phyloP scores from a whole-genome alignment of 2,329 filamentous ascomycete species.

The Lasiodiplodia theobromae region DNA sequence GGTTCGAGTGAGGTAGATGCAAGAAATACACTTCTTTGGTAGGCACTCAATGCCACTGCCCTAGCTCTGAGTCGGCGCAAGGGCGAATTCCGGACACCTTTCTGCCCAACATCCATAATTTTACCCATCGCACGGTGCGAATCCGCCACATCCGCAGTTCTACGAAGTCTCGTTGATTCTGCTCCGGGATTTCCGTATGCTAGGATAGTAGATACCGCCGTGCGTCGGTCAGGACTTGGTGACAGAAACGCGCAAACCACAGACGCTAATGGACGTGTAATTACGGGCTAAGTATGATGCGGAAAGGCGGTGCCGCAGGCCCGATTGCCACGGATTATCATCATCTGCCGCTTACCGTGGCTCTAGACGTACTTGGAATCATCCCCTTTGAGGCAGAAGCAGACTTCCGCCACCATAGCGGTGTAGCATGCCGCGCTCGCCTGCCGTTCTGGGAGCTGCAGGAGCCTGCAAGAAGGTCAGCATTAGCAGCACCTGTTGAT shows the following conservation, averaged over 20 bases:
- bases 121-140: too few relatives aligned
- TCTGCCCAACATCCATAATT: too few relatives aligned
- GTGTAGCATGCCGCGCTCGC: neutral
- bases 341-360: neutral
- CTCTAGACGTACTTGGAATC: neutral
- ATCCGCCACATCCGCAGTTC: too few relatives aligned
- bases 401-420: neutral
- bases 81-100: too few relatives aligned
- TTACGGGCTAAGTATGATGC: neutral
- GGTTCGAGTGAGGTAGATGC: too few relatives aligned
- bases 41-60: too few relatives aligned
- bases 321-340: neutral
- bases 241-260: neutral
- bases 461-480: neutral
- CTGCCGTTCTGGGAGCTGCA: neutral
- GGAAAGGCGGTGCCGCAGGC: neutral
- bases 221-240: neutral
- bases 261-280: neutral
- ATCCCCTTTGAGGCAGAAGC: neutral
- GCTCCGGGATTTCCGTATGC: neutral
- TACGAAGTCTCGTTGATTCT: too few relatives aligned
- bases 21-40: too few relatives aligned
- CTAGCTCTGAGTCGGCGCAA: too few relatives aligned
- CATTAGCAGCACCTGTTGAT: neutral
- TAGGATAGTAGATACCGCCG: neutral